A percentile compares a stretch with the other conserved stretches of the same genome.
These are phyloP conservation scores for Fusarium mangiferae DNA, from an alignment of 2,329 filamentous ascomycete genomes.

Conservation along the genomic window DNA sequence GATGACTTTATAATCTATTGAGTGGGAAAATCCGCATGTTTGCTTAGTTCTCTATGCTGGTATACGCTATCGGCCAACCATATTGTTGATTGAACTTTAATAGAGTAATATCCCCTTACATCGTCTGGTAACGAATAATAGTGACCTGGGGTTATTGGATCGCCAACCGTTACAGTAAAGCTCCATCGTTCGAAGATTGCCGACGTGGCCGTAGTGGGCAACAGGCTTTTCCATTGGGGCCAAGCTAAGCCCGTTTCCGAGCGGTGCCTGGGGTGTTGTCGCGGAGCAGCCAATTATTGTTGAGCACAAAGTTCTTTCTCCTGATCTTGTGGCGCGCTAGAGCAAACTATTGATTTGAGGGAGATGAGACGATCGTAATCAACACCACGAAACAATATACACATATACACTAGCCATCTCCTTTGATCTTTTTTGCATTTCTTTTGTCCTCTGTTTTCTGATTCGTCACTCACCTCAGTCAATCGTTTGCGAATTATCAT, in stretches of 20 bases:
- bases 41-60: no score
- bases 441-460: not conserved
- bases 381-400: not conserved
- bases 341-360: not conserved
- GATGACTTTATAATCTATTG: no score
- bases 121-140: not conserved
- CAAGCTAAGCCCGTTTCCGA: not conserved
- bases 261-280: not conserved
- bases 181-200: not conserved
- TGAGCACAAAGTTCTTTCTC: not conserved
- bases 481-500: not conserved
- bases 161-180: not conserved
- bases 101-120: not conserved
- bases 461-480: not conserved
- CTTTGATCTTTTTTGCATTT: not conserved
- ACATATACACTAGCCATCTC: not conserved
- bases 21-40: no score
- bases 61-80: no score
- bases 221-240: not conserved
- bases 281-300: not conserved
- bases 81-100: no score
- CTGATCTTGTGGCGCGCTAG: not conserved
- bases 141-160: not conserved
- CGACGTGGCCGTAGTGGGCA: not conserved
- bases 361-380: not conserved